Percentiles rank a stretch among this genome's conserved stretches.
Conservation (phyloP, 345 rosid genomes). For the Cardiospermum halicacabum region DNA sequence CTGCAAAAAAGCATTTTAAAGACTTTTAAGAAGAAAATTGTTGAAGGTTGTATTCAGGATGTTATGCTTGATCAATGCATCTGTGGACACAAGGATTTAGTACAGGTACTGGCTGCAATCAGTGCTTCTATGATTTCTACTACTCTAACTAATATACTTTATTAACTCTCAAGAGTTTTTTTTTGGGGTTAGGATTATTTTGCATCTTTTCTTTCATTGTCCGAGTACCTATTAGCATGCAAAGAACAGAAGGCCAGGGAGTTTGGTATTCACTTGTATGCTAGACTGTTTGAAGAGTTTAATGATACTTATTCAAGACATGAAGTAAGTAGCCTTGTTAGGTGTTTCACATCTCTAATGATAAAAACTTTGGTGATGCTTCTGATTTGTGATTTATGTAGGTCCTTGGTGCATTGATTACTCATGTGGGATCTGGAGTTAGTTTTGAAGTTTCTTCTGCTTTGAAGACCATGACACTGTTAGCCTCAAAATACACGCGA, state of each 20-base stretch:
- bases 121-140: background rate
- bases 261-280: conserved; percentile 53
- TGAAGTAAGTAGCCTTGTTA: conserved; percentile 43
- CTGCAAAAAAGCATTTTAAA: conserved; percentile 50
- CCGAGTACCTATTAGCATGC: conserved; percentile 66
- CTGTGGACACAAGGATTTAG: conserved; percentile 56
- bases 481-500: conserved; percentile 49
- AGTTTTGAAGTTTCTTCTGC: conserved; percentile 69
- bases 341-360: background rate
- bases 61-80: conserved; percentile 70
- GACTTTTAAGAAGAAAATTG: conserved; percentile 66
- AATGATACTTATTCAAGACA: conserved; percentile 60
- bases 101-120: conserved; percentile 40
- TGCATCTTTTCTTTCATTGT: conserved; percentile 60
- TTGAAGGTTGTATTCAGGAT: conserved; percentile 57
- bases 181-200: conserved; percentile 51
- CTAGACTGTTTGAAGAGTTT: conserved; percentile 64
- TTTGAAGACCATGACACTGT: conserved; percentile 54
- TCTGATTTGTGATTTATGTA: conserved; percentile 30
- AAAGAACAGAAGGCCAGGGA: conserved; percentile 77
- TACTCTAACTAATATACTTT: conserved; percentile 1
- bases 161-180: background rate
- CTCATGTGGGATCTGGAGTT: conserved; percentile 82
- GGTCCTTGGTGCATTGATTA: conserved; percentile 75
- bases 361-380: background rate